These are phyloP conservation scores for Bruguiera hainesii DNA, from an alignment of 441 rosid genomes.

Conservation along the genomic window DNA sequence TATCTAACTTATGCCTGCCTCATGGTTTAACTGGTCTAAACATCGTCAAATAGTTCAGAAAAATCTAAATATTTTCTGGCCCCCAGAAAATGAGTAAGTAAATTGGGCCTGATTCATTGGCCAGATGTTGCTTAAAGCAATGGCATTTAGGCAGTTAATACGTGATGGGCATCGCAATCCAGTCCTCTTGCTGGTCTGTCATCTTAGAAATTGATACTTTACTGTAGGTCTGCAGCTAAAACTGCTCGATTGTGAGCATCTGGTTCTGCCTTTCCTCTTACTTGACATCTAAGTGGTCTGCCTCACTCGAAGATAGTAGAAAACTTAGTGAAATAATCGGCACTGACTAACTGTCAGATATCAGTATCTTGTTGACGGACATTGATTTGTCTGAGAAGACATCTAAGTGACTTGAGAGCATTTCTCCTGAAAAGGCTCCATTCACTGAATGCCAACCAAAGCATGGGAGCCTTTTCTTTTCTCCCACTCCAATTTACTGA, in stretches of 20 bases:
- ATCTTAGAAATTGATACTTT: too few species aligned
- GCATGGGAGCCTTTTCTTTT: neutral
- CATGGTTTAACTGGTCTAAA: too few species aligned
- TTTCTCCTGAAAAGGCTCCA: neutral
- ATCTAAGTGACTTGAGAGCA: neutral
- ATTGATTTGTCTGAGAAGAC: neutral
- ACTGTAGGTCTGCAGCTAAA: too few species aligned
- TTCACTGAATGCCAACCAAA: slow-evolving; percentile 8
- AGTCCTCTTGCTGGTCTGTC: too few species aligned
- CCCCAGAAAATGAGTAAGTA: neutral
- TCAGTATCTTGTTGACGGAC: neutral
- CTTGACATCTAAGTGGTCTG: neutral
- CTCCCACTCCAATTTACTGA: neutral
- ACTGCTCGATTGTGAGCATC: too few species aligned
- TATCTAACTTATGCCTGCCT: too few species aligned
- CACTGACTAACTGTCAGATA: neutral
- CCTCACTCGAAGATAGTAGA: neutral
- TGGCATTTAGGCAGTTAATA: too few species aligned
- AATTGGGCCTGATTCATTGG: slow-evolving; percentile 8
- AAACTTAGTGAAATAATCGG: too few species aligned
- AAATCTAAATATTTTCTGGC: too few species aligned
- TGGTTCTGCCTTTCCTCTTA: neutral
- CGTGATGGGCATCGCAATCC: too few species aligned
- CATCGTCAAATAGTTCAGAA: too few species aligned
- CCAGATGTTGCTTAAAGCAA: neutral